Percentiles rank a stretch among this genome's conserved stretches.
Evolutionary conservation across 768 basidiomycete species (phyloP).

Genomic region (Coprinopsis cinerea): DNA sequence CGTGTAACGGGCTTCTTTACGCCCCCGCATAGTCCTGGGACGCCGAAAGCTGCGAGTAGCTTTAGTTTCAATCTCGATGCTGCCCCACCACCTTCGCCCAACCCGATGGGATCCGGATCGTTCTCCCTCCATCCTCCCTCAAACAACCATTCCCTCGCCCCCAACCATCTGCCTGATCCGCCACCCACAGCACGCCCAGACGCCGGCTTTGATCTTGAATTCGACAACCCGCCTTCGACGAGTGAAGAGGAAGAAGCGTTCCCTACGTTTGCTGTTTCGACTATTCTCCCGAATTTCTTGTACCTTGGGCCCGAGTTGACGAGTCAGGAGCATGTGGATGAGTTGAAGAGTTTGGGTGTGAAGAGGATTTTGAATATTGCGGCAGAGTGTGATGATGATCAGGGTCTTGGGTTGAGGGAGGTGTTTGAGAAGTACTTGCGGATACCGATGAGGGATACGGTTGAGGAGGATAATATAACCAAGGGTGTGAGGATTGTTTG

Average conservation of each 20-base stretch:
- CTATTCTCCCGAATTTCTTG: slow-evolving; percentile 86
- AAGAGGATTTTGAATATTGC: slow-evolving; percentile 90
- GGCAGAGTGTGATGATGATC: slow-evolving; percentile 81
- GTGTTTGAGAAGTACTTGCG: slow-evolving; percentile 80
- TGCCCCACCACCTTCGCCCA: background rate
- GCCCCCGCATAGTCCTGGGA: slow-evolving; percentile 47
- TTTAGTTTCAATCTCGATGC: slow-evolving; percentile 10
- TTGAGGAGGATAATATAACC: slow-evolving; percentile 88
- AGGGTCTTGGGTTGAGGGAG: slow-evolving; percentile 58
- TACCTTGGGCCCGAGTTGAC: slow-evolving; percentile 89
- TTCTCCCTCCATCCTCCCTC: background rate
- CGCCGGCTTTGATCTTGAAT: slow-evolving; percentile 17
- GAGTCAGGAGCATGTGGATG: slow-evolving; percentile 63
- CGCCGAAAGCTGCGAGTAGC: slow-evolving; percentile 35
- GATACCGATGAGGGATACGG: slow-evolving; percentile 92
- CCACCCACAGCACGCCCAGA: slow-evolving; percentile 66
- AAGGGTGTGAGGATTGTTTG: slow-evolving; percentile 81
- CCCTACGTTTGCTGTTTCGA: slow-evolving; percentile 75
- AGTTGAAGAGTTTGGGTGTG: slow-evolving; percentile 71
- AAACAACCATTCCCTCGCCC: background rate
- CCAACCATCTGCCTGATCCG: slow-evolving; percentile 1
- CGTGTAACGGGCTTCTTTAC: slow-evolving; percentile 48
- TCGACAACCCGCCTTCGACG: slow-evolving; percentile 42
- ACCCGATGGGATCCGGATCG: background rate
- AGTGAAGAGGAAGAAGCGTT: slow-evolving; percentile 53